A percentile compares a stretch with the other conserved stretches of the same genome.
These are phyloP conservation scores for Coniochaeta pulveracea DNA, from an alignment of 2,329 filamentous ascomycete species.

Conservation along the genomic window DNA sequence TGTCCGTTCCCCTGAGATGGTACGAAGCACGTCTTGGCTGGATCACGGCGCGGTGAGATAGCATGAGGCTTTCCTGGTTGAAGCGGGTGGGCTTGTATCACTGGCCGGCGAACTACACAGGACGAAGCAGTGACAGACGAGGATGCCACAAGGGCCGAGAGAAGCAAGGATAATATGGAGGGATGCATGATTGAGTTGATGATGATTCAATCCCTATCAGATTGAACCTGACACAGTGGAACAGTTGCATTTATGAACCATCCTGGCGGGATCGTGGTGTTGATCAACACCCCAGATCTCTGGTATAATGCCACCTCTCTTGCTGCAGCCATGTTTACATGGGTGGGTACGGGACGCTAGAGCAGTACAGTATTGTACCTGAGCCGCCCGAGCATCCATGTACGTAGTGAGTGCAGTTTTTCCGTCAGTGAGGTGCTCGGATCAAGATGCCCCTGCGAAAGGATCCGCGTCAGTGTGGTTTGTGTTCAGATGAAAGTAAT, in stretches of 20 bases:
- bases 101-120: no score
- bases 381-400: neutral
- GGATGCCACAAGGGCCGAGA: no score
- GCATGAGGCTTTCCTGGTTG: conserved; percentile 10
- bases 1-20: conserved; percentile 10
- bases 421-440: conserved; percentile 3
- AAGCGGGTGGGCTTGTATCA: conserved; percentile 10
- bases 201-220: no score
- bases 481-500: no score
- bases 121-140: no score
- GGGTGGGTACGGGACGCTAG: neutral
- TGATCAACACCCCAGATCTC: neutral
- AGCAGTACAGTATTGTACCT: neutral
- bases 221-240: no score
- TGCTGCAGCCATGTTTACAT: no score
- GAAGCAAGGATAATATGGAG: no score
- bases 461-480: neutral
- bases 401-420: conserved; percentile 1
- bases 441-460: neutral
- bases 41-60: conserved; percentile 10
- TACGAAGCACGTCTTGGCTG: conserved; percentile 15
- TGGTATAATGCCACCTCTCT: no score
- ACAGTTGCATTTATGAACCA: neutral
- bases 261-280: neutral
- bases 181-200: no score